Evolutionary conservation across 2,329 filamentous ascomycete species (phyloP).

Genomic region (Exophiala dermatitidis): DNA sequence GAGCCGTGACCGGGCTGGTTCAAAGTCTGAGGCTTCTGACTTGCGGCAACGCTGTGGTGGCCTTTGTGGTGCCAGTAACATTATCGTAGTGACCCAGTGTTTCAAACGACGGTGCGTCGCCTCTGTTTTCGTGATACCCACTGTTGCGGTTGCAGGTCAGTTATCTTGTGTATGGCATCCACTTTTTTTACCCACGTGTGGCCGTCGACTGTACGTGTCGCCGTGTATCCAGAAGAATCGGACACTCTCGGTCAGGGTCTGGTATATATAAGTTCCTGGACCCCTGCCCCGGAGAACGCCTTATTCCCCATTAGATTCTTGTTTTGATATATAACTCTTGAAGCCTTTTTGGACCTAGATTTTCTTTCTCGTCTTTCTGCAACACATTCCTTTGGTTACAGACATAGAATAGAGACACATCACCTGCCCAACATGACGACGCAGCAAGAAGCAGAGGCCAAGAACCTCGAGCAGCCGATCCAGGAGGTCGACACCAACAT

Average conservation of each 20-base stretch:
- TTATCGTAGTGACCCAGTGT: background rate
- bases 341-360: too few species aligned
- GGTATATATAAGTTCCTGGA: conserved; percentile 2
- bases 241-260: background rate
- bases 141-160: conserved; percentile 12
- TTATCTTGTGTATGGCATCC: conserved; percentile 9
- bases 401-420: background rate
- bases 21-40: background rate
- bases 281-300: background rate
- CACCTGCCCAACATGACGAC: background rate
- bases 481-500: conserved; percentile 11
- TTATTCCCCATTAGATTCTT: background rate
- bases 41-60: background rate
- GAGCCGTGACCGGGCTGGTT: background rate
- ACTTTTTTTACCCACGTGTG: conserved; percentile 21
- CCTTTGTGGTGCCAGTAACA: too few species aligned
- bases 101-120: conserved; percentile 6
- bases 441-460: background rate
- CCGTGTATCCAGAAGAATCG: background rate
- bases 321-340: background rate
- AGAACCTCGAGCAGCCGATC: background rate
- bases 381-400: too few species aligned
- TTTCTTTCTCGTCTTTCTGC: too few species aligned
- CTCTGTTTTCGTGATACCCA: conserved; percentile 21
- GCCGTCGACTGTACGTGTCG: background rate